These are phyloP conservation scores for Aspergillus tamarii DNA, from an alignment of 2,329 filamentous ascomycete genomes.

Conservation along the genomic window DNA sequence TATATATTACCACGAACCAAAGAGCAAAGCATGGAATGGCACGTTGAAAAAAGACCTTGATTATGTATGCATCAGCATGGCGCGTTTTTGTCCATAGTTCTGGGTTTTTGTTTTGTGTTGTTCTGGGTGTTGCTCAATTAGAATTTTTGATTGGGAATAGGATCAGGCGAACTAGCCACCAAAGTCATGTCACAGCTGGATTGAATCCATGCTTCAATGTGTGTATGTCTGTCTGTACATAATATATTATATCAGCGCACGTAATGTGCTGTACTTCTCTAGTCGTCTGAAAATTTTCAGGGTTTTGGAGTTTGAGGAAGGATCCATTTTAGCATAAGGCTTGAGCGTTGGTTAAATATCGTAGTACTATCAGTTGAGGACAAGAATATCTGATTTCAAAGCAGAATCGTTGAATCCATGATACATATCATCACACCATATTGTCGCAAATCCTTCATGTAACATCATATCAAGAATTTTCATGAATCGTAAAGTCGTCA, in stretches of 20 bases:
- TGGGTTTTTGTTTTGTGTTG: slow-evolving; percentile 3
- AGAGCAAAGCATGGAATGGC: slow-evolving; percentile 16
- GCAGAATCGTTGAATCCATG: not conserved
- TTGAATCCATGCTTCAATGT: slow-evolving; percentile 6
- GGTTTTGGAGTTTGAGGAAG: not conserved
- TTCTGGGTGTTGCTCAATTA: slow-evolving; percentile 15
- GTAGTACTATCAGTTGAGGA: not conserved
- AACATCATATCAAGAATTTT: not conserved
- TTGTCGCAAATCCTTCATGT: not conserved
- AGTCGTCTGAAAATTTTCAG: not conserved
- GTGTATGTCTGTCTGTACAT: slow-evolving; percentile 18
- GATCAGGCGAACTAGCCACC: not conserved
- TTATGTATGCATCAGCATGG: slow-evolving; percentile 24
- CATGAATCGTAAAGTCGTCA: not conserved
- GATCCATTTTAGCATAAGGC: not conserved
- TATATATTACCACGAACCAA: slow-evolving; percentile 20
- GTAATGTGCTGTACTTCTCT: not conserved
- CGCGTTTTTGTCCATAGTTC: slow-evolving; percentile 10
- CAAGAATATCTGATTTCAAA: not conserved
- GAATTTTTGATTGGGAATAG: slow-evolving; percentile 4
- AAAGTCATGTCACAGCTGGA: not conserved
- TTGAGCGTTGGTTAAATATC: not conserved
- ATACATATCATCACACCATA: not conserved
- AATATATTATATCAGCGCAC: slow-evolving; percentile 11
- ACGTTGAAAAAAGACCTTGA: slow-evolving; percentile 11